phyloP scores from a whole-genome alignment of 208 protist genomes.

The Leishmania lainsoni region DNA sequence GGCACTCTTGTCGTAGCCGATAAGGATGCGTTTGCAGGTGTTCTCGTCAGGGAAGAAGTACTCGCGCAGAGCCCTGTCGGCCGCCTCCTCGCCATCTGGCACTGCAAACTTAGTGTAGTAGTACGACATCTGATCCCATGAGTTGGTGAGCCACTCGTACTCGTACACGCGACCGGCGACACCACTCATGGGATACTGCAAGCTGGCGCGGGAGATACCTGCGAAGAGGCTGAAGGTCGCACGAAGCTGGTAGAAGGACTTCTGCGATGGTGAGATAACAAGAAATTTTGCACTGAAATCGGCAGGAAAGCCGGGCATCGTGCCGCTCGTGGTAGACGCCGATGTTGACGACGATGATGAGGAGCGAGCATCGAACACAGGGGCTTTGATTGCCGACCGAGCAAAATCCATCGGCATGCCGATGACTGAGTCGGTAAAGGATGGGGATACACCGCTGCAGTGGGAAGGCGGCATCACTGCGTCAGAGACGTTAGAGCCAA shows the following conservation, averaged over 20 bases:
- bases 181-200: slow-evolving; percentile 26
- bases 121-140: slow-evolving; percentile 26
- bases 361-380: not conserved
- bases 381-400: not conserved
- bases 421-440: not conserved
- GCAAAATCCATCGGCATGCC: not conserved
- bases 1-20: slow-evolving; percentile 30
- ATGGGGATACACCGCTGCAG: not conserved
- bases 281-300: slow-evolving; percentile 43
- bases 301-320: slow-evolving; percentile 41
- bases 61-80: slow-evolving; percentile 23
- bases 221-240: slow-evolving; percentile 22
- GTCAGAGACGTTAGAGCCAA: slow-evolving; percentile 19
- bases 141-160: slow-evolving; percentile 47
- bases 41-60: slow-evolving; percentile 47
- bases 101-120: slow-evolving; percentile 30
- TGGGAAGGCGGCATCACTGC: not conserved
- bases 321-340: no score
- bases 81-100: slow-evolving; percentile 6
- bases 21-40: slow-evolving; percentile 29
- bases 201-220: slow-evolving; percentile 3
- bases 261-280: slow-evolving; percentile 35
- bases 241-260: slow-evolving; percentile 28
- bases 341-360: not conserved
- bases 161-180: slow-evolving; percentile 30